Evolutionary conservation across 208 protist genomes (phyloP), one percentile per base, ranked within the genome.

Genomic region (Porcisia deanei): DNA sequence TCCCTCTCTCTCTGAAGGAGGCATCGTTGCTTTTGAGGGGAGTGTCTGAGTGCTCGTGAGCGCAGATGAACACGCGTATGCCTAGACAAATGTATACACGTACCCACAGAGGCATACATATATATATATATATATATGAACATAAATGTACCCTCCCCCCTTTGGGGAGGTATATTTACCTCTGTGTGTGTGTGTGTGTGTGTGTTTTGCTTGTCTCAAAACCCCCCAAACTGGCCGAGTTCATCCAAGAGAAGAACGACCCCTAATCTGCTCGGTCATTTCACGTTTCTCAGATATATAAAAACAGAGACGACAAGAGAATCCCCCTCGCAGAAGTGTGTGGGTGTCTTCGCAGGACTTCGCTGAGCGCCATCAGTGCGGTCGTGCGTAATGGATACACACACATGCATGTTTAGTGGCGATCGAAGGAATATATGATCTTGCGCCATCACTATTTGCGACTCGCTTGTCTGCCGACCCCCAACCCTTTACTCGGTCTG

Each of bases 191-290:
- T 43, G 0, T 45, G 60, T 30, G 39, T 34, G 41, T 30, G 22
- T n/a, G 59, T 25, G 59, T 22, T 67, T 72, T 71, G n/a, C 58
- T 61, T 30, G 18, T 30, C 30, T 63, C 55, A 43, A 43, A 34
- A n/a, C 34, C 9, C 30, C 30, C 30, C 0, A 30, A 67, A 34
- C 1, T 12, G 41, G 14, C 20, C 41, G 39, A 1, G 1, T 4
- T 49, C 20, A 67, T 37, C 63, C 9, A 67, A 30, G 41, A 52
- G 25, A 47, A 16, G 22, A 37, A 10, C 22, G 18, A 47, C 7
- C 16, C 60, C 34, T 22, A 30, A 52, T 52, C 55, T 71, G 25
- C 41, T 39, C 30, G 5, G 22, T 54, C 8, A 4, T n/a, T 22
- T 34, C 43, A 8, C 53, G 16, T 55, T 25, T 25, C 20, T 57